Base-by-base conservation (phyloP, 1,284 basidiomycete genomes). In the Coniferiporia sulphurascens region DNA sequence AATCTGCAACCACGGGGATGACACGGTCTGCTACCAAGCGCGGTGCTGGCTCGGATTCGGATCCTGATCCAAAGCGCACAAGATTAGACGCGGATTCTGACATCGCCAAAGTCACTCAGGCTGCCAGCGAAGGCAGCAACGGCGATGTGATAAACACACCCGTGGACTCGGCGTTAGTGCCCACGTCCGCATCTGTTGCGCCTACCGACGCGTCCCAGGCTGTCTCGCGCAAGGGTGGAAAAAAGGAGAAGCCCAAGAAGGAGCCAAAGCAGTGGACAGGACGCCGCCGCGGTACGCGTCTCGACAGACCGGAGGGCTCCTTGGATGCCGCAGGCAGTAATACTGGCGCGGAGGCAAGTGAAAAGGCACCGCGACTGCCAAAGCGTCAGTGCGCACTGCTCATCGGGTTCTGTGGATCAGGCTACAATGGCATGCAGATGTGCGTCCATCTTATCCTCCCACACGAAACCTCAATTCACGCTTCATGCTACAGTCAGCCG, bases 361-460 rank as follows among this genome's bases (percentile, higher is more conserved):
- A 71, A 7, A 77, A 74, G 60, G 69, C 67, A 0, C 79, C 77
- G 21, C 78, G 89, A 38, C 73, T 87, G 19, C 88, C 91, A 4
- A 93, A 93, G 70, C 79, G 85, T 61, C 81, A 83, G 70, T 85
- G 84, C 54, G 89, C 88, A 0, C 68, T 93, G 55, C 74, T 91
- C 48, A 78, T 93, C 45, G 89, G 90, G 2, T 92, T 91, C 65
- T 90, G 88, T 70, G 89, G 89, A 7, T 84, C 87, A 2, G 87
- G 89, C 0, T 98, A 90, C 72, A 89, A 84, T 66, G 96, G 96
- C 27, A 96, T 98, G 86, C 96, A 99, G 75, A 92, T 97, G 94
- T 96, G 71, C 70, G 90, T 79, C 34, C 22, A 17, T 41, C 7
- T 45, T 48, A 17, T 55, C 27, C 12, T 8, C 44, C 22, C 22